Evolutionary conservation across 2,329 filamentous ascomycete species (phyloP), one percentile per base, ranked within the genome.

Genomic region (Venturia oleaginea): DNA sequence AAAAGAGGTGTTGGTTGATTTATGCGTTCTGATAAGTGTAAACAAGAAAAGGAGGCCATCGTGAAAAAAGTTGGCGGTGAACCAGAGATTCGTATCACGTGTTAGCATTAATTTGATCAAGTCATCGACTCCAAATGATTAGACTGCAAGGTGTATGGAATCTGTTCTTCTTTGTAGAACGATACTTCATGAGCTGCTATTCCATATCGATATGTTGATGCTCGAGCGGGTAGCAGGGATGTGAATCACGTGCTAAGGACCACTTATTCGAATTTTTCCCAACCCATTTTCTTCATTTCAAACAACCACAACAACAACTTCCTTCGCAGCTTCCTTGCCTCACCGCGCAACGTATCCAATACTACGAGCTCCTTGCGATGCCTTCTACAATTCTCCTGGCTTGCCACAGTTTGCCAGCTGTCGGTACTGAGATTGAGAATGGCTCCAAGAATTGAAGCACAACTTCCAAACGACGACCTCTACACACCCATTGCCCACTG

Each of bases 1-100:
- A n/a, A 17, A 61, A 40, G 59, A 61, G 24, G 37, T 30, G 55
- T 46, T 42, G 59, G 59, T 61, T 61, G 59, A 61, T 61, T 61
- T 57, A 46, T 42, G 59, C 59, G 59, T 61, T 61, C 59, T 38
- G 37, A 42, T 19, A 61, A 61, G 42, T 42, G 59, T 61, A 32
- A 22, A 10, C 27, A 42, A 30, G 59, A 37, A 40, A 30, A 61
- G 27, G 11, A 42, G n/a, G 13, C 2, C 5, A 4, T 19, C 42
- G 6, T 40, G 30, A 15, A 34, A 34, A 34, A 57, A 54, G 17
- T 3, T 30, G 8, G 1, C 19, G 27, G 3, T 30, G 15, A 19
- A 17, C 6, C 15, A 19, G 27, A 30, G 4, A 30, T 51, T 24
- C 6, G 22, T 3, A 22, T 57, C 51, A 57, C 51, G 51, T 57